Evolutionary conservation across 2,329 filamentous ascomycete species (phyloP), one percentile per base, ranked within the genome.

Genomic region (Cytospora mali): DNA sequence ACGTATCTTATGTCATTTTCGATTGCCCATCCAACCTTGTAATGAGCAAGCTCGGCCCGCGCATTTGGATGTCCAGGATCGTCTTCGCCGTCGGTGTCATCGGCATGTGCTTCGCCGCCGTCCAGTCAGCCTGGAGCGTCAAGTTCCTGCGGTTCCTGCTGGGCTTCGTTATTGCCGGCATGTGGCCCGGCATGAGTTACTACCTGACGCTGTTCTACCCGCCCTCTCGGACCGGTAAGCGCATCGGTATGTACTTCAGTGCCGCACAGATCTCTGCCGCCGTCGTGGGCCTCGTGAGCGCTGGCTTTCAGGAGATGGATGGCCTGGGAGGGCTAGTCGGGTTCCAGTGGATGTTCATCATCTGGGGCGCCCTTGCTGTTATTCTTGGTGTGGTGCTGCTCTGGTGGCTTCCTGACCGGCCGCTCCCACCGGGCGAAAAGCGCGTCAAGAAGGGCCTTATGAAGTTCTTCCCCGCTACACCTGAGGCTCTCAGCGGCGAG

Each of bases 141-240:
- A 93, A 94, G 84, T 80, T 96, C n/a, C 82, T 97, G 29, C 88
- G 93, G 9, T 88, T 97, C 61, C 81, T 97, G 13, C 84, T 97
- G 7, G 93, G 93, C 54, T 84, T 95, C 16, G 92, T 96, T 27
- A 93, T 93, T 72, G 93, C 93, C 1, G 93, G 93, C 53, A 93
- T 97, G 89, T 97, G 93, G 93, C 93, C 93, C 0, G 93, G 93
- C 55, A 96, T 97, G 93, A 87, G 92, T 11, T 95, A 95, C 74
- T 97, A 96, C 72, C 81, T 97, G 53, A 96, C 93, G 0, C 82
- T 96, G 9, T 97, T 96, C 80, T 97, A 97, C 72, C 93, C 93
- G 7, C 92, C 93, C 0, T 91, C 90, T 6, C 84, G 91, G 14
- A 95, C 90, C 1, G 93, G 91, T 16, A 96, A 95, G 78, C 85